Conservation (phyloP, 768 basidiomycete species). For the Gymnopilus dilepis region DNA sequence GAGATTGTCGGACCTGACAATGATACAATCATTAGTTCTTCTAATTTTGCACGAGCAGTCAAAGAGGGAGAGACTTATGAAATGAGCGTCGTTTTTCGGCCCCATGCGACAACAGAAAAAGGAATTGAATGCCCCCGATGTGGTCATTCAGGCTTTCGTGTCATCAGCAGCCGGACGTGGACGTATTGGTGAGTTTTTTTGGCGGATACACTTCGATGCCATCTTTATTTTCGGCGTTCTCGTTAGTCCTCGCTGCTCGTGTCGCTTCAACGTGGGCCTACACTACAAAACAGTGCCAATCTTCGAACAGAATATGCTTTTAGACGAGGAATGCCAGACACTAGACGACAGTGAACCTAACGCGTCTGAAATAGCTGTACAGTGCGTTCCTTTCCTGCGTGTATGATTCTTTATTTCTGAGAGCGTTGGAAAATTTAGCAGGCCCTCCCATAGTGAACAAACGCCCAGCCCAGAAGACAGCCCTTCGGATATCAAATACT, state of each 20-base stretch:
- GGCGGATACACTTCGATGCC: not conserved
- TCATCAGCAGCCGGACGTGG: not conserved
- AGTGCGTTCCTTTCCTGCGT: too few species aligned
- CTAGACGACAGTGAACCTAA: too few species aligned
- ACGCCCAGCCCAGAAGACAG: too few species aligned
- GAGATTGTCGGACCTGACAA: not conserved
- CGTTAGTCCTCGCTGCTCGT: not conserved
- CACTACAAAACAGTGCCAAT: too few species aligned
- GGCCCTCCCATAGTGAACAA: too few species aligned
- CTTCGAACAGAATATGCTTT: too few species aligned
- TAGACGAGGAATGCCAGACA: too few species aligned
- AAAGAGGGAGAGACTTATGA: constrained; percentile 4
- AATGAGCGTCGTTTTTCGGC: constrained; percentile 1
- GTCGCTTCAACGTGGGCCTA: not conserved
- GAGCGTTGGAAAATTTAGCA: too few species aligned
- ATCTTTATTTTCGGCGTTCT: not conserved
- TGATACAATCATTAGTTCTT: not conserved
- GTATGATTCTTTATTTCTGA: too few species aligned
- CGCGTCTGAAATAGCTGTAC: too few species aligned
- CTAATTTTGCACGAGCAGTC: not conserved
- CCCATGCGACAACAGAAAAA: not conserved
- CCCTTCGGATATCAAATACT: not conserved
- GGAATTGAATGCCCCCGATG: constrained; percentile 4
- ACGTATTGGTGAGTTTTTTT: not conserved
- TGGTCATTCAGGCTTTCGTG: too few species aligned